Percentiles rank a stretch among this genome's conserved stretches.
Evolutionary conservation across 345 rosid genomes (phyloP).

Genomic region (Sonneratia caseolaris): DNA sequence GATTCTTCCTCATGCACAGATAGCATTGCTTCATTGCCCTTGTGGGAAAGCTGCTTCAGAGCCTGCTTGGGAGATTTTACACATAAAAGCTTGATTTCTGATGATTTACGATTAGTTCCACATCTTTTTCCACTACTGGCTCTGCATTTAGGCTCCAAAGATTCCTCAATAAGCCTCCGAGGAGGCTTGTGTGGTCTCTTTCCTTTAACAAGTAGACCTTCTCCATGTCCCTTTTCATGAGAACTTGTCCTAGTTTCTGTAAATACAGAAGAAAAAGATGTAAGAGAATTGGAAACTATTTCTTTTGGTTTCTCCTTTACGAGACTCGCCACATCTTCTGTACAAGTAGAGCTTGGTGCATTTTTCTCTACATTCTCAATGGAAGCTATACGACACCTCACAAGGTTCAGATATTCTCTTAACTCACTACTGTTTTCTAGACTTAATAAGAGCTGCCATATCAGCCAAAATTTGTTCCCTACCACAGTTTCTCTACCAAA

Average conservation of each 20-base stretch:
- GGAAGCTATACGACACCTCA: slow-evolving; percentile 2
- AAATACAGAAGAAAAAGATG: slow-evolving; percentile 11
- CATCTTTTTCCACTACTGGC: slow-evolving; percentile 3
- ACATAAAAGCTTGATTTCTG: slow-evolving; percentile 5
- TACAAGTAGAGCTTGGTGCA: not conserved
- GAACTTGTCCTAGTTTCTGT: slow-evolving; percentile 4
- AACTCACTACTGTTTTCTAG: slow-evolving; percentile 6
- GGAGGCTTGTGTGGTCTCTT: slow-evolving; percentile 19
- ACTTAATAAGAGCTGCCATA: slow-evolving; percentile 13
- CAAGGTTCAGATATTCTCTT: slow-evolving; percentile 7
- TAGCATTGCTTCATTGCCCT: slow-evolving; percentile 9
- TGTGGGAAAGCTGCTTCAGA: slow-evolving; percentile 3
- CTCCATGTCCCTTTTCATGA: slow-evolving; percentile 7
- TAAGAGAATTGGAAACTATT: slow-evolving; percentile 3
- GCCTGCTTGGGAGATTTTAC: slow-evolving; percentile 6
- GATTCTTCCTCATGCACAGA: slow-evolving; percentile 6
- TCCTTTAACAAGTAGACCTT: slow-evolving; percentile 7
- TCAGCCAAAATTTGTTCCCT: slow-evolving; percentile 17
- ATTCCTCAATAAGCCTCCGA: slow-evolving; percentile 15
- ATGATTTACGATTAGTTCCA: not conserved
- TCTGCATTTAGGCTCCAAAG: slow-evolving; percentile 7
- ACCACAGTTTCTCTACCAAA: slow-evolving; percentile 15
- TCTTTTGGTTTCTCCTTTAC: not conserved
- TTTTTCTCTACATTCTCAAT: slow-evolving; percentile 9
- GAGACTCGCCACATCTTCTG: not conserved